Evolutionary conservation across 805 yeast genomes (phyloP).

Genomic region (Hanseniaspora guilliermondii): DNA sequence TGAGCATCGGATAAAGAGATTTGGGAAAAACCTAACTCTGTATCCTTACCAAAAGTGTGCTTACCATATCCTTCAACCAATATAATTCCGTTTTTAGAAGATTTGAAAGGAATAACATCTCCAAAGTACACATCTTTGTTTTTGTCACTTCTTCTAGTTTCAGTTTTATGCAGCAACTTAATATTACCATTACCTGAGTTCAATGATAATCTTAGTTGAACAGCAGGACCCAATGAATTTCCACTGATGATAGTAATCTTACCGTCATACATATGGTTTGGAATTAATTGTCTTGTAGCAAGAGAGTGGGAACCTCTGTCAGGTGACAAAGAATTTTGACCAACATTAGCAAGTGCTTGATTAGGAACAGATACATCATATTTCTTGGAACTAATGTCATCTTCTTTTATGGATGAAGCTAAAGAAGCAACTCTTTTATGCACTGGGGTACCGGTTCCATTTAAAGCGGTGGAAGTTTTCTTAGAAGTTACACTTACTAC

Average conservation of each 20-base stretch:
- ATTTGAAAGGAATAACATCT: constrained; percentile 56
- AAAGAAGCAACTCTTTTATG: neutral
- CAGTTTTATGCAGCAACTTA: constrained; percentile 56
- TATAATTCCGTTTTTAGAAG: constrained; percentile 48
- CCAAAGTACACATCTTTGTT: constrained; percentile 41
- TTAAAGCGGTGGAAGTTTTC: constrained; percentile 11
- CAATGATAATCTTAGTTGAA: constrained; percentile 44
- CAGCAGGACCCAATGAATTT: constrained; percentile 31
- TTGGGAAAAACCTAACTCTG: constrained; percentile 48
- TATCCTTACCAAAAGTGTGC: constrained; percentile 61
- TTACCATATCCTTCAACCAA: constrained; percentile 51
- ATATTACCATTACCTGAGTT: constrained; percentile 32
- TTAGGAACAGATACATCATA: constrained; percentile 25
- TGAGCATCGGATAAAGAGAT: constrained; percentile 38
- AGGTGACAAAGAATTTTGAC: constrained; percentile 5
- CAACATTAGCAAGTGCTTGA: constrained; percentile 22
- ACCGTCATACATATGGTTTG: constrained; percentile 18
- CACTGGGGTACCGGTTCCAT: neutral
- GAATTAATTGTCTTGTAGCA: constrained; percentile 18
- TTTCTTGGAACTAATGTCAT: neutral
- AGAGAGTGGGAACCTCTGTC: constrained; percentile 15
- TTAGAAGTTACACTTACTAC: constrained; percentile 8
- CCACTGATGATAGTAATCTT: constrained; percentile 16
- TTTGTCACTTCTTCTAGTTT: constrained; percentile 37
- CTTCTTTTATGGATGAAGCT: neutral